Percentiles rank a stretch among this genome's conserved stretches.
phyloP scores from a whole-genome alignment of 2,329 filamentous ascomycete species.

The Cladobotryum protrusum region DNA sequence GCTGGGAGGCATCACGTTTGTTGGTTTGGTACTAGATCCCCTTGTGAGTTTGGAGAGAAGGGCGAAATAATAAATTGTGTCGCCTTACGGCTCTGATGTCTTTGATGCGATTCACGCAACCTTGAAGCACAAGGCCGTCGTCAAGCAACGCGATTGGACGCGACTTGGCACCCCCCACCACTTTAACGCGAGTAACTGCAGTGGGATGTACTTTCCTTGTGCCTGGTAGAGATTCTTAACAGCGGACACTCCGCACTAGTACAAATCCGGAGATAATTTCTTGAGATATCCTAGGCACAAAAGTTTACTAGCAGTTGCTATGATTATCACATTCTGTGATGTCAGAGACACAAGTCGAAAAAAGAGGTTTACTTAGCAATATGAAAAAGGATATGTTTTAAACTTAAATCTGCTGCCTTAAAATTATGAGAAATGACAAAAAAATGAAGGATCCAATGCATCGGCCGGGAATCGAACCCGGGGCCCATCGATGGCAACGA shows the following conservation, averaged over 20 bases:
- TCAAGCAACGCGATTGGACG: slow-evolving; percentile 8
- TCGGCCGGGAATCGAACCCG: slow-evolving; percentile 31
- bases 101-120: neutral
- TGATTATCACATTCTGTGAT: too few relatives aligned
- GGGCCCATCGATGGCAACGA: slow-evolving; percentile 31
- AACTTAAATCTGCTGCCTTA: too few relatives aligned
- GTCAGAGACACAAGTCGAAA: too few relatives aligned
- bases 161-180: slow-evolving; percentile 9
- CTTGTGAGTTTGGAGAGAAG: neutral
- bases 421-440: slow-evolving; percentile 1
- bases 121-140: neutral
- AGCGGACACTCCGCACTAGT: too few relatives aligned
- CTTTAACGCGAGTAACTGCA: neutral
- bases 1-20: slow-evolving; percentile 22
- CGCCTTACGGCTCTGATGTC: neutral
- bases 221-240: too few relatives aligned
- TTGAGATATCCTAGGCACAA: too few relatives aligned
- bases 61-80: neutral
- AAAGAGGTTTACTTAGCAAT: too few relatives aligned
- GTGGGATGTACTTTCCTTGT: too few relatives aligned
- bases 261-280: too few relatives aligned
- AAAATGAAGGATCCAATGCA: slow-evolving; percentile 18
- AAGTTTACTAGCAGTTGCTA: too few relatives aligned
- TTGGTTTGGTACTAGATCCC: neutral
- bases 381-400: too few relatives aligned